Percentiles rank a stretch among this genome's conserved stretches.
phyloP scores from a whole-genome alignment of 108 stramenopile species.

The Aurantiochytrium sp. region DNA sequence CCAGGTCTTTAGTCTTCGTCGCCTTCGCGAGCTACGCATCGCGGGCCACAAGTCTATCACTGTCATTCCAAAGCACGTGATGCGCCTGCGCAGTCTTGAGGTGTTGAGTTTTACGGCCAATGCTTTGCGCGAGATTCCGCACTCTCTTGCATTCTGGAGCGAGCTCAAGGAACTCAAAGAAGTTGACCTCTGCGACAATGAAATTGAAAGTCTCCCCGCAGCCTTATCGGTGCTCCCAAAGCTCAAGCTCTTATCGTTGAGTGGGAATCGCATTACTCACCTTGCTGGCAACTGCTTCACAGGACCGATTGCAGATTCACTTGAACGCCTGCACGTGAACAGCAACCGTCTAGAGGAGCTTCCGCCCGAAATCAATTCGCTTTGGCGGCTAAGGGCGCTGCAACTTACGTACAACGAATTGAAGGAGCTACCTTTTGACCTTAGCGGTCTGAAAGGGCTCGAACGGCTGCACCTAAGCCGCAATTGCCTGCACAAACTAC shows the following conservation, averaged over 20 bases:
- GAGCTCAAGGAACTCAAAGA: neutral
- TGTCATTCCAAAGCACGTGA: neutral
- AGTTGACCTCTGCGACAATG: neutral
- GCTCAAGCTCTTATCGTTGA: neutral
- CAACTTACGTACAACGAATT: conserved; percentile 28
- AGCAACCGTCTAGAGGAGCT: conserved; percentile 34
- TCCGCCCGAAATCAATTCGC: conserved; percentile 11
- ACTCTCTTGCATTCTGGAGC: neutral
- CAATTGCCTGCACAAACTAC: conserved; percentile 27
- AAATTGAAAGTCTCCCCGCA: neutral
- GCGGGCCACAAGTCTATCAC: neutral
- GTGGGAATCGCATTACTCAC: neutral
- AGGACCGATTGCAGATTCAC: neutral
- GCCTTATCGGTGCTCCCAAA: neutral
- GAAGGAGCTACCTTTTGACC: conserved; percentile 8
- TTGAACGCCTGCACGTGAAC: conserved; percentile 8
- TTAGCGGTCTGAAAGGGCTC: conserved; percentile 1
- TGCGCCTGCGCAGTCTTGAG: neutral
- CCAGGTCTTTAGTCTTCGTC: neutral
- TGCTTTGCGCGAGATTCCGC: neutral
- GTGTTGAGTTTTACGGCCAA: neutral
- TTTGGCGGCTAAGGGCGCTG: conserved; percentile 22
- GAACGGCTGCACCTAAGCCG: conserved; percentile 21
- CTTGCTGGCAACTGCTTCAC: neutral
- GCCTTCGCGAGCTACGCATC: neutral